Conservation (phyloP, 306 rosid species). For the Astragalus glycyphyllos region DNA sequence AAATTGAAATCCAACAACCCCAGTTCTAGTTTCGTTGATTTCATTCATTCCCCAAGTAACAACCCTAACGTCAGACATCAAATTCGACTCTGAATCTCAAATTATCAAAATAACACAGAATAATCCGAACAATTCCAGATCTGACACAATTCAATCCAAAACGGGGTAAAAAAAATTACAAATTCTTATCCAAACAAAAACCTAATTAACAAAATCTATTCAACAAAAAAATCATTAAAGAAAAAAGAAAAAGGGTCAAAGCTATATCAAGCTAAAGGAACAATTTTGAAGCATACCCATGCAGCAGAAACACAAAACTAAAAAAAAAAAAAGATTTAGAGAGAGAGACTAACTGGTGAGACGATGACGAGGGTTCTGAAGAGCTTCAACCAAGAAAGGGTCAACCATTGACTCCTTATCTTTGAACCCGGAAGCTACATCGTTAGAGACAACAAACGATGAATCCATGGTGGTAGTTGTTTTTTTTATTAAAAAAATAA, state of each 20-base stretch:
- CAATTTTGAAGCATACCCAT: constrained; percentile 35
- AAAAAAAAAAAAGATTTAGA: not conserved
- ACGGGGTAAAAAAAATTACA: not conserved
- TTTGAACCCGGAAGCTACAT: constrained; percentile 47
- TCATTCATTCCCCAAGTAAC: constrained; percentile 7
- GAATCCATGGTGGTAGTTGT: constrained; percentile 61
- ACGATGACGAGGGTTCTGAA: constrained; percentile 92
- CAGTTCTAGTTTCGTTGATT: not conserved
- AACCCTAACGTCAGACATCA: constrained; percentile 18
- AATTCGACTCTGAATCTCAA: constrained; percentile 28
- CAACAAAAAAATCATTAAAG: constrained; percentile 13
- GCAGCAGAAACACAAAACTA: constrained; percentile 19
- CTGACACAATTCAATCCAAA: constrained; percentile 33
- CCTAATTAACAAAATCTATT: constrained; percentile 33
- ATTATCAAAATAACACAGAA: constrained; percentile 32
- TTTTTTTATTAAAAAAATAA: not conserved
- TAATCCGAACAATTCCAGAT: constrained; percentile 49
- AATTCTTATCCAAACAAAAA: constrained; percentile 33
- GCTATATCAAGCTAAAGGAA: constrained; percentile 27
- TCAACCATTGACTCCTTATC: constrained; percentile 80
- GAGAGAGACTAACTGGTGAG: constrained; percentile 62
- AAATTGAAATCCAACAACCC: not conserved
- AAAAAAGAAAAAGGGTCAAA: not conserved
- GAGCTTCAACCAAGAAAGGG: constrained; percentile 93
- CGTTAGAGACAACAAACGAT: constrained; percentile 47